Evolutionary conservation across 2,329 filamentous ascomycete species (phyloP), one percentile per base, ranked within the genome.

Genomic region (Aspergillus vadensis): DNA sequence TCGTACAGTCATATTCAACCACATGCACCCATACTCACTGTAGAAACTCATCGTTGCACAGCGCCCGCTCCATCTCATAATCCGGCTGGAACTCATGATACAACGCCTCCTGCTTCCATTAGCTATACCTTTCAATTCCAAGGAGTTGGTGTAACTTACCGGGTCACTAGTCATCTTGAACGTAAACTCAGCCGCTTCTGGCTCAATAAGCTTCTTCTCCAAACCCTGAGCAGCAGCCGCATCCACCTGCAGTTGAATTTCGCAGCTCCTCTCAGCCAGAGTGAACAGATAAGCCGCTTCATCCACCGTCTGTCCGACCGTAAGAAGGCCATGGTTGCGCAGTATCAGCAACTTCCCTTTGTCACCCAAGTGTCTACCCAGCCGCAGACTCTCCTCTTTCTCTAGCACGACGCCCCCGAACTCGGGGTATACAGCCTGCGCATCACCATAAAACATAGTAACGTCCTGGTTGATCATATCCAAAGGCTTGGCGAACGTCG

Each of bases 211-310:
- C 5, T 82, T 72, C 69, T 86, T 86, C 30, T 78, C 71, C 8
- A 84, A 66, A 0, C 80, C 80, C 19, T 21, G 81, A 17, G 79
- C 83, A 4, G 82, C 84, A 0, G 89, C 88, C 0, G 88, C 88
- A 75, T 92, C 89, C 36, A 87, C 85, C 65, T 82, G 78, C 50
- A 91, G 77, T 75, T 92, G 89, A 25, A 90, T 83, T 58, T 86
- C 81, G 71, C 89, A 91, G 52, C 84, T 86, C 51, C 88, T 81
- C 74, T 92, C 89, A 74, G 91, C 81, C 47, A 89, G 76, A 0
- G 85, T 86, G 70, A 90, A 89, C 49, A 91, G 73, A 72, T 88
- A 92, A 0, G 86, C 86, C 1, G 89, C 89, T 75, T 92, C 89
- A 70, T 92, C 89, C 2, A 92, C 89, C 0, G 89, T 92, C 6